These are phyloP conservation scores for Diaporthe aspalathi DNA, from an alignment of 2,329 filamentous ascomycete genomes.

Conservation along the genomic window DNA sequence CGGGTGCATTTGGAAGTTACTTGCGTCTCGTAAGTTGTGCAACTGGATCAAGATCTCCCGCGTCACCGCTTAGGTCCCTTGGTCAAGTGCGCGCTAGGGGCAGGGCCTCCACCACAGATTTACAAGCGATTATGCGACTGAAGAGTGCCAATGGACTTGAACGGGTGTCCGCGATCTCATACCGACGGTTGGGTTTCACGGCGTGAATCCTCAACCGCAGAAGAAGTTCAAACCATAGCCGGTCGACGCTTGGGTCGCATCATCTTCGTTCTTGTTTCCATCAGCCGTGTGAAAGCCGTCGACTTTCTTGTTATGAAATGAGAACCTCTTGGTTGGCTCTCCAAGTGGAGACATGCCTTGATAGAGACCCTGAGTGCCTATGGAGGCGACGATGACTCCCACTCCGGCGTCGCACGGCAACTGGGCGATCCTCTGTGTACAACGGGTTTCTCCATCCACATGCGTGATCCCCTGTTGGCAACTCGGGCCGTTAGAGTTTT, in stretches of 20 bases:
- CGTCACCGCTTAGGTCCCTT: background rate
- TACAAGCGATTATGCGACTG: background rate
- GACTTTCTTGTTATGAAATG: background rate
- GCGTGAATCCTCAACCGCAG: background rate
- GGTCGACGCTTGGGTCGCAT: background rate
- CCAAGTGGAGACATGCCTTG: background rate
- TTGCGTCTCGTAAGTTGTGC: background rate
- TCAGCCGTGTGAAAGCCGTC: too few relatives aligned
- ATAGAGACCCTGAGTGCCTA: background rate
- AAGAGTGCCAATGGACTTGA: background rate
- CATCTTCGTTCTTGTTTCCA: background rate
- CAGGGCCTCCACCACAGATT: background rate
- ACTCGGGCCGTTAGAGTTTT: conserved; percentile 4
- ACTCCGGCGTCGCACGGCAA: conserved; percentile 14
- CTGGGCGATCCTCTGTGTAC: conserved; percentile 6
- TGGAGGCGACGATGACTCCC: background rate
- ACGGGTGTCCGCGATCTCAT: background rate
- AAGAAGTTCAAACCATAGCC: background rate
- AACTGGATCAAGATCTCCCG: background rate
- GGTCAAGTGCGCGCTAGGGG: background rate
- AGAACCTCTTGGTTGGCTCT: background rate
- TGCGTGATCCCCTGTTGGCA: background rate
- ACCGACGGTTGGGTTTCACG: background rate
- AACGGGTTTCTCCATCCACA: background rate
- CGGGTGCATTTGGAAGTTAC: background rate